Evolutionary conservation across 139 green algal genomes (phyloP), one percentile per base, ranked within the genome.

Genomic region (Diplosphaera chodatii): DNA sequence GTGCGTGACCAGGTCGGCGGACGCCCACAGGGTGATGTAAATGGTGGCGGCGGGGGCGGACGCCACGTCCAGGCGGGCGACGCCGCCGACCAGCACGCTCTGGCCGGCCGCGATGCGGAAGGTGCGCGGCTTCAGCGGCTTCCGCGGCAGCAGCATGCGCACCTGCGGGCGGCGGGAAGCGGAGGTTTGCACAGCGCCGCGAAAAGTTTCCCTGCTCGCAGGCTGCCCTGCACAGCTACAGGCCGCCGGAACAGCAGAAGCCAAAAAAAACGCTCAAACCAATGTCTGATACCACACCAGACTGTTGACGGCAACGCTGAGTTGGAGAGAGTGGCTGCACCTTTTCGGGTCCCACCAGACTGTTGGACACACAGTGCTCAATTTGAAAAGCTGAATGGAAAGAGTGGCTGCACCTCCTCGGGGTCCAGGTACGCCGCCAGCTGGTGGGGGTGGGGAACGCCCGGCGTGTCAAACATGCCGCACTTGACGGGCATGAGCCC

Each of bases 11-110:
- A 98, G 68, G 20, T 89, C 75, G 71, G 91, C 84, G 8, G 79
- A 91, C 15, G 77, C 83, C 87, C 90, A 99, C 1, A 94, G 69
- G 0, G 95, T 98, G 23, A 99, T 75, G 80, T 99, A 99, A 16
- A 98, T 68, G 1, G 93, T 96, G 5, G 86, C 76, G 0, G 78
- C 83, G 0, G 85, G 85, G 28, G 66, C 64, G 0, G 75, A 68
- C n/a, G 93, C 16, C 18, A 98, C 77, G 74, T 99, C 95, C 28
- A 99, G n/a, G 21, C 95, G 82, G 0, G 84, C 90, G n/a, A 97
- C 40, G 5, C 88, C 95, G 15, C 92, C 95, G 15, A 99, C 41
- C 48, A 91, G 73, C 0, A 99, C 59, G 25, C 77, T 91, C 66
- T 84, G 80, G 25, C 92, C 93, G 1, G 78, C 63, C 1, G 55